Evolutionary conservation across 768 basidiomycete species (phyloP), one percentile per base, ranked within the genome.

Genomic region (Glaciozyma martinii): DNA sequence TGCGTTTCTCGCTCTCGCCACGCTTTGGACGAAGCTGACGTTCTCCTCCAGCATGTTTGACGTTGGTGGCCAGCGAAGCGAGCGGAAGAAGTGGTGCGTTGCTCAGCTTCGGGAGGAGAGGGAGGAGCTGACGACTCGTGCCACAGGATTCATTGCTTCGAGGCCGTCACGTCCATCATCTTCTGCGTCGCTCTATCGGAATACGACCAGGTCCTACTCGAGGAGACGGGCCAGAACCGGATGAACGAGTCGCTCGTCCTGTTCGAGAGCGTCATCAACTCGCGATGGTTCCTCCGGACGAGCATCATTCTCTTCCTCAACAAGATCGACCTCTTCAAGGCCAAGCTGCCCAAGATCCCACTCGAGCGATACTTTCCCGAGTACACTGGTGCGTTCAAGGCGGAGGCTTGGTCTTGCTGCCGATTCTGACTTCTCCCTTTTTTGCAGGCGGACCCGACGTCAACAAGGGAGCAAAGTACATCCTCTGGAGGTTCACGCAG

Each of bases 401-500:
- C 23, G 5, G 50, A 29, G 21, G 25, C 8, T 32, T 16, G 3
- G 29, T 25, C 27, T 25, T 5, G 30, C n/a, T 8, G 27, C 6
- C 37, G 19, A 23, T 19, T 52, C 60, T 69, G 60, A 53, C 42
- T n/a, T 32, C 54, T 2, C 16, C 9, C 30, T 23, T 16, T 19
- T 3, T 18, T 2, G 47, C 67, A 73, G 77, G 77, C 49, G 78
- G 78, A 1, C 64, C 76, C 12, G 78, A 79, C 71, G 78, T 79
- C 65, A 78, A 78, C 73, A 79, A 78, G 67, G 79, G 77, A 29
- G 78, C 78, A 9, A 79, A 79, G 66, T 79, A 78, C 70, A 91
- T 97, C 60, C 79, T 97, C 44, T 95, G 90, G 92, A 80, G 88
- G 72, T 97, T 94, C 72, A 92, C 91, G 81, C 89, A 94, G 76